These are phyloP conservation scores for Clathrospora elynae DNA, from an alignment of 2,329 filamentous ascomycete species.

Conservation along the genomic window DNA sequence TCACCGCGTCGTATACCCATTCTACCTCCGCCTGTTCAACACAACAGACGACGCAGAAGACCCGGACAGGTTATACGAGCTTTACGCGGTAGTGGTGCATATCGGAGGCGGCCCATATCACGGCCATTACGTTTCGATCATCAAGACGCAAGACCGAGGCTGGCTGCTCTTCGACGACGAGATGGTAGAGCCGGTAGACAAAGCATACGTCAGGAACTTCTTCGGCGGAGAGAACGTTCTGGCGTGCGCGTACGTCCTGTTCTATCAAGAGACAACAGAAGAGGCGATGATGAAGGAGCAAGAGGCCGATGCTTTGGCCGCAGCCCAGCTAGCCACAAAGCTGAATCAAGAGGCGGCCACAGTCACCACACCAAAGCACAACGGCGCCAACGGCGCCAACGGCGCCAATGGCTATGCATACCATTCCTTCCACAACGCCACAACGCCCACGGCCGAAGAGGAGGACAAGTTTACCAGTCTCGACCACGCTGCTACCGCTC, in stretches of 20 bases:
- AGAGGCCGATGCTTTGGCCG: conserved; percentile 71
- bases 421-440: conserved; percentile 42
- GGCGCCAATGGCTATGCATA: conserved; percentile 46
- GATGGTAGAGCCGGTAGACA: conserved; percentile 97
- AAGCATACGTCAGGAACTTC: conserved; percentile 94
- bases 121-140: conserved; percentile 95
- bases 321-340: conserved; percentile 45
- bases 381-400: conserved; percentile 51
- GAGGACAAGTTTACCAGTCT: conserved; percentile 61
- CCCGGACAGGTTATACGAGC: conserved; percentile 89
- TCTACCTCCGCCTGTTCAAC: conserved; percentile 94
- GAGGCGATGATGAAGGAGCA: conserved; percentile 76
- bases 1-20: conserved; percentile 95
- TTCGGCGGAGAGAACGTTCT: conserved; percentile 86
- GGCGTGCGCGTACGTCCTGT: conserved; percentile 94
- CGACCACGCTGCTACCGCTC: conserved; percentile 70
- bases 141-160: conserved; percentile 94
- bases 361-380: conserved; percentile 59
- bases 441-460: conserved; percentile 51
- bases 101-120: conserved; percentile 97
- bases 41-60: conserved; percentile 95
- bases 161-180: conserved; percentile 98
- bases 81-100: conserved; percentile 96
- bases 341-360: conserved; percentile 62
- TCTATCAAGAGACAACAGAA: conserved; percentile 88